Conservation (phyloP, 2,329 filamentous ascomycete species). For the Aureobasidium leucospermi region DNA sequence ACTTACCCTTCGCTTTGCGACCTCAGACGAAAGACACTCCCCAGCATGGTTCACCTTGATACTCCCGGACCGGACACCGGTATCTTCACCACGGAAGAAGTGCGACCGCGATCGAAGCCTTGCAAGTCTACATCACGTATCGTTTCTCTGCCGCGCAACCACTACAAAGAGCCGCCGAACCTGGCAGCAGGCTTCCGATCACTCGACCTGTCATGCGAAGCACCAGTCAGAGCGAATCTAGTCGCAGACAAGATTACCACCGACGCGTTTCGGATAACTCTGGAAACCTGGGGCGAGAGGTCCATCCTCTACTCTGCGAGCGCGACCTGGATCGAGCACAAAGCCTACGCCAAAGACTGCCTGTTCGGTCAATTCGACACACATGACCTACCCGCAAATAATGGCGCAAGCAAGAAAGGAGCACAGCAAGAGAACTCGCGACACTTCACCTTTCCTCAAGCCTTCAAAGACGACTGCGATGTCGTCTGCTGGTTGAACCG, state of each 20-base stretch:
- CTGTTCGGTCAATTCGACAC: constrained; percentile 25
- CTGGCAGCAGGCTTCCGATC: constrained; percentile 23
- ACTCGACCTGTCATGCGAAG: constrained; percentile 21
- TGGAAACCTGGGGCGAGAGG: constrained; percentile 23
- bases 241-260: constrained; percentile 22
- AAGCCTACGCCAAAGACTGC: constrained; percentile 23
- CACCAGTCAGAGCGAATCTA: constrained; percentile 22
- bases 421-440: constrained; percentile 19
- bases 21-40: not conserved
- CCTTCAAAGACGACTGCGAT: constrained; percentile 19
- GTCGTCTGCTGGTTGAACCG: constrained; percentile 26
- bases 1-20: not conserved
- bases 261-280: constrained; percentile 18
- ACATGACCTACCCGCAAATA: constrained; percentile 9
- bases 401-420: constrained; percentile 3
- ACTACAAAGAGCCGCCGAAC: constrained; percentile 24
- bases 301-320: constrained; percentile 20
- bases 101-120: constrained; percentile 18
- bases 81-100: constrained; percentile 24
- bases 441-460: constrained; percentile 18
- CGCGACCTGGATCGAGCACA: constrained; percentile 25
- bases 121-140: constrained; percentile 20
- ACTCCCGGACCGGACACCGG: constrained; percentile 22
- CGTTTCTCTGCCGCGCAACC: constrained; percentile 20
- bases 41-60: constrained; percentile 16